phyloP scores from a whole-genome alignment of 108 stramenopile genomes.

The Conticribra weissflogii region DNA sequence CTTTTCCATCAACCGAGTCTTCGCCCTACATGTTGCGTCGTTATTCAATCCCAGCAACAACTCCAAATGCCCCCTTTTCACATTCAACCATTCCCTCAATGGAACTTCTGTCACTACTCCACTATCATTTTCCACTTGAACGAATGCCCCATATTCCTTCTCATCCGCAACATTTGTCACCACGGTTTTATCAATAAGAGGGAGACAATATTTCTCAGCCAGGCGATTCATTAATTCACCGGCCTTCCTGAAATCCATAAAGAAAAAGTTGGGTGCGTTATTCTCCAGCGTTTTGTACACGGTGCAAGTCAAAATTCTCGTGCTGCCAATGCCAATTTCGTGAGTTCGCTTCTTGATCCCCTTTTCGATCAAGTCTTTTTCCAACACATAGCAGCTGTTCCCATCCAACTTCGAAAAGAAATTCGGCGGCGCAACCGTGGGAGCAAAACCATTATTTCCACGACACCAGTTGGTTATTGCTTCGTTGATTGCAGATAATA shows the following conservation, averaged over 20 bases:
- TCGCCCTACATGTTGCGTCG: slow-evolving; percentile 12
- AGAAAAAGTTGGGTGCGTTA: slow-evolving; percentile 45
- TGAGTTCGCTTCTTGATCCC: background rate
- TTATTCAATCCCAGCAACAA: slow-evolving; percentile 24
- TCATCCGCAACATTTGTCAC: background rate
- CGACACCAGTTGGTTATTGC: slow-evolving; percentile 20
- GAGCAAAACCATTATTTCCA: background rate
- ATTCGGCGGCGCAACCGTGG: background rate
- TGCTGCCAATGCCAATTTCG: slow-evolving; percentile 24
- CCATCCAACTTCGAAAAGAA: slow-evolving; percentile 20
- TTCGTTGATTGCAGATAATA: slow-evolving; percentile 30
- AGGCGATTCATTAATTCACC: slow-evolving; percentile 19
- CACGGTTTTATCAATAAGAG: background rate
- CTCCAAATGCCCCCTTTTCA: slow-evolving; percentile 15
- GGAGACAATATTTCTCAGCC: slow-evolving; percentile 38
- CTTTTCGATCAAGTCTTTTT: slow-evolving; percentile 24
- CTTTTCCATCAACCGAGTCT: slow-evolving; percentile 31
- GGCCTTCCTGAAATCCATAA: slow-evolving; percentile 43
- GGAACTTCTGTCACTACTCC: background rate
- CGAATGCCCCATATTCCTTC: slow-evolving; percentile 8
- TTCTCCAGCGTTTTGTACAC: slow-evolving; percentile 33
- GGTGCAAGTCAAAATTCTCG: slow-evolving; percentile 25
- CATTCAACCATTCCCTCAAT: slow-evolving; percentile 30
- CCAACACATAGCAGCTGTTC: slow-evolving; percentile 19
- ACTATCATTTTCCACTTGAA: slow-evolving; percentile 1